phyloP scores from a whole-genome alignment of 495 filamentous ascomycete genomes.

The Lasiosphaeria ovina region DNA sequence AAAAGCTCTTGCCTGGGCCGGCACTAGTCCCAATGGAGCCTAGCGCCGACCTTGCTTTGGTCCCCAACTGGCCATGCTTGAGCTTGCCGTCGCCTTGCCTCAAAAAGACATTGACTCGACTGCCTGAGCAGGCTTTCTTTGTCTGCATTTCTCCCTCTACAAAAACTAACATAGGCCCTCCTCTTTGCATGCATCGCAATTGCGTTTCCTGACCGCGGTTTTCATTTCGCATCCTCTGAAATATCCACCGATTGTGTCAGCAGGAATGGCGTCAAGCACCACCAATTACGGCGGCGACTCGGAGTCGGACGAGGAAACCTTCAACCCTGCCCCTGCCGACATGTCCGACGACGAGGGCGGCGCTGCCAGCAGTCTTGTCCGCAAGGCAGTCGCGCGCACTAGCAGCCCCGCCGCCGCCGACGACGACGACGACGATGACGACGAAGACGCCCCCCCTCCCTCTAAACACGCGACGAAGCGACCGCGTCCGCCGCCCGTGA shows the following conservation, averaged over 20 bases:
- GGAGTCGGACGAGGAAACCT: constrained; percentile 73
- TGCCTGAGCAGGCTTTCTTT: not conserved
- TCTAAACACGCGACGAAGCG: constrained; percentile 29
- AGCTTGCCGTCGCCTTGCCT: constrained; percentile 13
- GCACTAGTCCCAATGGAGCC: not conserved
- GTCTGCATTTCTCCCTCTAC: not conserved
- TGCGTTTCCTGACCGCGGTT: not conserved
- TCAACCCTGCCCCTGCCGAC: constrained; percentile 69
- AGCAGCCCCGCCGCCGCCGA: constrained; percentile 26
- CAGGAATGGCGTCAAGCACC: constrained; percentile 30
- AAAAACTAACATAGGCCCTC: not conserved
- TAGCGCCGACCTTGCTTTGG: constrained; percentile 1
- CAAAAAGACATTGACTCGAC: constrained; percentile 7
- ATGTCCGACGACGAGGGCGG: constrained; percentile 63
- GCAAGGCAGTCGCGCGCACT: constrained; percentile 12
- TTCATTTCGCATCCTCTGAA: not conserved
- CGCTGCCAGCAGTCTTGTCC: not conserved
- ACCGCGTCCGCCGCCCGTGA: constrained; percentile 32
- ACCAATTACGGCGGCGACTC: constrained; percentile 49
- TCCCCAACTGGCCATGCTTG: not conserved
- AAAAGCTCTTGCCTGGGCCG: constrained; percentile 9
- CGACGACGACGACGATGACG: constrained; percentile 42
- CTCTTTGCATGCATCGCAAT: constrained; percentile 1
- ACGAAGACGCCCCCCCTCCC: constrained; percentile 19
- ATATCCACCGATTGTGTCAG: not conserved